Evolutionary conservation across 768 basidiomycete species (phyloP).

Genomic region (Mycena metata): DNA sequence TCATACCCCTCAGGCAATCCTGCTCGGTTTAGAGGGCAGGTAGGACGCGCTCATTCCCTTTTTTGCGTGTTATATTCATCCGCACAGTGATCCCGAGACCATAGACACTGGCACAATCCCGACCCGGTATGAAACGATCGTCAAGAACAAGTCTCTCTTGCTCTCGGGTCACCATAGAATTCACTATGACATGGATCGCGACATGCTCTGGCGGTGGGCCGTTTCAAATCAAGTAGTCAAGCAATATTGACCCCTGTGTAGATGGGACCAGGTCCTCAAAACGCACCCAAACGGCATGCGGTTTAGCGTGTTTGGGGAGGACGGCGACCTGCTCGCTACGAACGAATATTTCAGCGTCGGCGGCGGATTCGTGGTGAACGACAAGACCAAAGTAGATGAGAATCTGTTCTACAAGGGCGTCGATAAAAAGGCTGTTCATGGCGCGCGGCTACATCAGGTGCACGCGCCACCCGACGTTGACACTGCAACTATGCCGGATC

Average conservation of each 20-base stretch:
- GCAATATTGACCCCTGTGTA: no score
- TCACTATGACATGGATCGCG: slow-evolving; percentile 87
- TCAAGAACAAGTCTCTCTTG: slow-evolving; percentile 72
- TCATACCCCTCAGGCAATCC: slow-evolving; percentile 89
- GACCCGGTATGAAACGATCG: slow-evolving; percentile 78
- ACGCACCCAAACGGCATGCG: slow-evolving; percentile 95
- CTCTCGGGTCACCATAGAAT: slow-evolving; percentile 85
- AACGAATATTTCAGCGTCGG: slow-evolving; percentile 97
- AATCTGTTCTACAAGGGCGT: slow-evolving; percentile 96
- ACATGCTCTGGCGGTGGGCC: slow-evolving; percentile 85
- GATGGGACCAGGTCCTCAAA: slow-evolving; percentile 82
- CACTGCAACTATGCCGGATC: slow-evolving; percentile 32
- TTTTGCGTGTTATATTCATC: neutral
- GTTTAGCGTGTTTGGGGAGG: slow-evolving; percentile 84
- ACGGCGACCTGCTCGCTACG: slow-evolving; percentile 91
- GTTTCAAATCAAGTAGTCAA: no score
- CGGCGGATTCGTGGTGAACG: slow-evolving; percentile 95
- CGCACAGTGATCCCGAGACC: slow-evolving; percentile 90
- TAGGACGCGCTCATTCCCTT: neutral
- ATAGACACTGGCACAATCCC: slow-evolving; percentile 90
- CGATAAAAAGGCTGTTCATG: slow-evolving; percentile 84
- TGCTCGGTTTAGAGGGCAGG: slow-evolving; percentile 82
- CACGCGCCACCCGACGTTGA: slow-evolving; percentile 55
- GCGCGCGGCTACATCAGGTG: slow-evolving; percentile 80
- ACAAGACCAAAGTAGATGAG: slow-evolving; percentile 94